Evolutionary conservation across 352 stramenopile species (phyloP), one percentile per base, ranked within the genome.

Genomic region (Pythium vanterpoolii): DNA sequence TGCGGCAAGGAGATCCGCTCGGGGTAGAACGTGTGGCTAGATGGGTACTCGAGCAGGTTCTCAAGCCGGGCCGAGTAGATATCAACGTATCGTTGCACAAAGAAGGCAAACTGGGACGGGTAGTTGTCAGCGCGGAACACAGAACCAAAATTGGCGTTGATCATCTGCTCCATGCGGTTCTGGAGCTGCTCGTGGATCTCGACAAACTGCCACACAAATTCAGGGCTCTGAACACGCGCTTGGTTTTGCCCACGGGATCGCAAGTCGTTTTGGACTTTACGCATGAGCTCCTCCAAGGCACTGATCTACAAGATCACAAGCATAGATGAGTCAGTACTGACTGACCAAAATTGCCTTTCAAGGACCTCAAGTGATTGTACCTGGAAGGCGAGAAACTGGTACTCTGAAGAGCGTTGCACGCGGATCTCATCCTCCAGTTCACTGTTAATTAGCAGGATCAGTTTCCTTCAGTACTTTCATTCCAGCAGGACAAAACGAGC

Each of bases 381-480:
- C 53, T 69, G 77, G 40, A 86, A 88, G 7, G 77, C 72, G 13
- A 90, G 65, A n/a, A 62, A 58, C 58, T 90, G 80, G 45, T 90
- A 90, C 54, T 81, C 73, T 1, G 77, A 71, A 0, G 70, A 72
- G 21, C 69, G 65, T 18, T 90, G 80, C 4, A 90, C 77, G 38
- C 74, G 57, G 61, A 96, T 91, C 59, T 96, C 87, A 62, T 87
- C 76, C 48, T 91, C 85, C 5, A 98, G 73, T 40, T 98, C 93
- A 11, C 78, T 88, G 28, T 26, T 5, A n/a, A 1, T 52, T 28
- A 8, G 44, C 27, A 52, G 48, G 45, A 42, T 10, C 19, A 44
- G 3, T 19, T 44, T n/a, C 38, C n/a, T 23, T 5, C 3, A 24
- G 38, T n/a, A 5, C 23, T 19, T 44, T 18, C 14, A 6, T 3